Evolutionary conservation across 352 stramenopile genomes (phyloP).

Genomic region (Phytophthora brassicae): DNA sequence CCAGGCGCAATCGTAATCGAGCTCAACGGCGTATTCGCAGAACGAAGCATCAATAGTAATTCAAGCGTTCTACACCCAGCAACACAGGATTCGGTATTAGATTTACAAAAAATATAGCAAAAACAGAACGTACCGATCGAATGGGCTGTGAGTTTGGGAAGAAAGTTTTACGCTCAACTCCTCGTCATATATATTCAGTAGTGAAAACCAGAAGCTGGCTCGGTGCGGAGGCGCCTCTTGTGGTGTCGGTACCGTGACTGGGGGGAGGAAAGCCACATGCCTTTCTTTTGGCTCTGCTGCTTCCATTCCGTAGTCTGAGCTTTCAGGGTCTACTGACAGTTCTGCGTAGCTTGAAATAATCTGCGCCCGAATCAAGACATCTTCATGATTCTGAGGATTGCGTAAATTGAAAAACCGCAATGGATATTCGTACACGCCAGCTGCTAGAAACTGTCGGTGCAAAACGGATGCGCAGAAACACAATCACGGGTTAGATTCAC

Average conservation of each 20-base stretch:
- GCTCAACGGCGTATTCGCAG: constrained; percentile 78
- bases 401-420: constrained; percentile 74
- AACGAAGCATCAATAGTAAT: constrained; percentile 74
- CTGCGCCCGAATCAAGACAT: constrained; percentile 57
- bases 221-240: constrained; percentile 52
- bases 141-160: constrained; percentile 37
- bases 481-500: constrained; percentile 5
- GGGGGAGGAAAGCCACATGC: constrained; percentile 72
- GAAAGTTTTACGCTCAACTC: constrained; percentile 71
- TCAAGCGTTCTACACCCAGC: constrained; percentile 55
- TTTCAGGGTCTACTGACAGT: constrained; percentile 77
- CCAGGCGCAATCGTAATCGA: constrained; percentile 65
- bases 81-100: constrained; percentile 12
- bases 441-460: constrained; percentile 37
- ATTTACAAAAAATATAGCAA: neutral
- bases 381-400: constrained; percentile 83
- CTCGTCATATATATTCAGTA: constrained; percentile 88
- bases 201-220: constrained; percentile 82
- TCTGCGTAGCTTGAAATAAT: constrained; percentile 88
- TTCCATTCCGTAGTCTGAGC: constrained; percentile 44
- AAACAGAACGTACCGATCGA: constrained; percentile 44
- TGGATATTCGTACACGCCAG: constrained; percentile 61
- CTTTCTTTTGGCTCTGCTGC: constrained; percentile 28
- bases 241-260: constrained; percentile 66
- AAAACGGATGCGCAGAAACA: neutral